Base-by-base conservation (phyloP, 805 yeast species). In the Wickerhamomyces rabaulensis region DNA sequence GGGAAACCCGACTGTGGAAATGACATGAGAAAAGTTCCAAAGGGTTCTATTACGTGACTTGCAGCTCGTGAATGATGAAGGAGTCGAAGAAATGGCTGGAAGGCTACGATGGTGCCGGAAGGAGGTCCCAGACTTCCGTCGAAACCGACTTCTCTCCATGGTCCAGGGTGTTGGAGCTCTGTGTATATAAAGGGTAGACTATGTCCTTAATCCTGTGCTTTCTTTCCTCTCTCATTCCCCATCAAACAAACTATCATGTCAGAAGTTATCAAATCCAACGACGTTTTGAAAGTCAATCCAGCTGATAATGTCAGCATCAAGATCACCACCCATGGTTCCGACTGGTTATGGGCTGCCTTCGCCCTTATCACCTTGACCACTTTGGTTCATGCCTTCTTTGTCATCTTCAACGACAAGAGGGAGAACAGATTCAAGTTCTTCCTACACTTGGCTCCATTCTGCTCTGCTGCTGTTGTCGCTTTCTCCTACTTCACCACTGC, bases 291-390 rank as follows among this genome's bases (percentile, higher is more conserved):
- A 33, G 39, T 52, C 31, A 58, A 58, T 44, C 40, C 54, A 12
- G 51, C 66, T 6, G 64, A 61, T 17, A 16, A 6, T 16, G 63
- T 72, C 43, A 84, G 78, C 51, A 72, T 79, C 57, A 74, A 73
- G 46, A 49, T 82, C 29, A 80, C 84, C 12, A 50, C 58, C 13
- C 78, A 75, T 55, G 87, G 88, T 60, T 79, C 85, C 9, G 78
- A 77, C 60, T 82, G 85, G 86, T 69, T 76, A 52, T 82, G 86
- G 86, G 75, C 87, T 1, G 82, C 68, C 13, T 80, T 82, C 56
- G 61, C 76, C 5, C 44, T 78, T 35, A 74, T 79, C 54, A 68
- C 68, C 17, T 41, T 70, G 1, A 57, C 70, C n/a, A 57, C 78
- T 4, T 23, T 71, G 4, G 44, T 43, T 23, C 63, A 63, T 48